Conservation (phyloP, 2,329 filamentous ascomycete genomes). For the Aspergillus neoniger region DNA sequence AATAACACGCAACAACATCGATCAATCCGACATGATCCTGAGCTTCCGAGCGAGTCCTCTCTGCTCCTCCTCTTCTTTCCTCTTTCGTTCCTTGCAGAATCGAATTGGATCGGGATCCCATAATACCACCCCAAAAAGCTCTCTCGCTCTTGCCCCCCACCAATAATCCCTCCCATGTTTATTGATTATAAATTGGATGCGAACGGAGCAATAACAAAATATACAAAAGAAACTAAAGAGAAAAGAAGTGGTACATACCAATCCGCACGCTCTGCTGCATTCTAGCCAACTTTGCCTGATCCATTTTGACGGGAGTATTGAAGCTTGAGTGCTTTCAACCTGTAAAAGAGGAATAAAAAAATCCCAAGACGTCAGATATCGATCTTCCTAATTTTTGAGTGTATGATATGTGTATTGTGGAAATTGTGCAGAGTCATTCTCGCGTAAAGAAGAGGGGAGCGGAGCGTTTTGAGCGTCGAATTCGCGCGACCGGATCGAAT, state of each 20-base stretch:
- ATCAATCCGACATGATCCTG: not conserved
- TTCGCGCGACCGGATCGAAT: conserved; percentile 5
- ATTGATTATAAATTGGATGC: not conserved
- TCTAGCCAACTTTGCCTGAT: conserved; percentile 66
- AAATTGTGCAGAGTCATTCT: not conserved
- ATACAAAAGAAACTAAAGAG: conserved; percentile 7
- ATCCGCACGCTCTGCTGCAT: conserved; percentile 69
- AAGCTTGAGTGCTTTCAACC: conserved; percentile 15
- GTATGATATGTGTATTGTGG: not conserved
- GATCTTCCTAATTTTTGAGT: not conserved
- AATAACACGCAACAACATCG: not conserved
- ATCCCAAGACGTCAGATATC: conserved; percentile 19
- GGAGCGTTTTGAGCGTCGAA: conserved; percentile 6
- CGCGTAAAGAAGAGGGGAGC: not conserved
- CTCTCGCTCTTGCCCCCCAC: too few species aligned
- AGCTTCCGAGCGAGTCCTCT: not conserved
- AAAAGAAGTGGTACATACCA: conserved; percentile 58
- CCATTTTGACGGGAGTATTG: conserved; percentile 54
- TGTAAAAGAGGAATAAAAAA: conserved; percentile 4
- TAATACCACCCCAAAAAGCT: too few species aligned
- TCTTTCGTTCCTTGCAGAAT: not conserved
- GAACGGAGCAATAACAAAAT: conserved; percentile 5
- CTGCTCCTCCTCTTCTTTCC: not conserved
- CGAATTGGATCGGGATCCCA: not conserved
- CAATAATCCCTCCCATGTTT: not conserved